Conservation (phyloP, 352 stramenopile genomes). For the Phytophthora tentaculata region DNA sequence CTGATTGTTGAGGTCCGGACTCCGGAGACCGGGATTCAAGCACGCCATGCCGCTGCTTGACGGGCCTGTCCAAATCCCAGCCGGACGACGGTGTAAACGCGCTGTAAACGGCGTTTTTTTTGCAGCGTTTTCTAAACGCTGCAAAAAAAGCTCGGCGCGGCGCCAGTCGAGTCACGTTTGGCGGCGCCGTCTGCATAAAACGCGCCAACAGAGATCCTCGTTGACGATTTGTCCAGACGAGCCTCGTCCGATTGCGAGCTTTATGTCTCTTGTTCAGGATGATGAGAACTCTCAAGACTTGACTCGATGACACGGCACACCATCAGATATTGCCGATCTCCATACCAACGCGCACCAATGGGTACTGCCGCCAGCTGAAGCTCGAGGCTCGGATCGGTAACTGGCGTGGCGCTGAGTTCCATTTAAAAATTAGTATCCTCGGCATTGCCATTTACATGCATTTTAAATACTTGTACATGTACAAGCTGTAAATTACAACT, state of each 20-base stretch:
- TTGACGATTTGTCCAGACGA: constrained; percentile 30
- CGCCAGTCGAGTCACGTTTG: constrained; percentile 29
- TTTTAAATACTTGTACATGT: too few species aligned
- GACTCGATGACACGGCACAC: constrained; percentile 11
- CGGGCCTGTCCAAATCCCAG: constrained; percentile 32
- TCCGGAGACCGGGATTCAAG: constrained; percentile 20
- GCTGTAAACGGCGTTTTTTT: too few species aligned
- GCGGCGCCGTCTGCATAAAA: constrained; percentile 25
- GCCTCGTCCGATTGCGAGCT: constrained; percentile 15
- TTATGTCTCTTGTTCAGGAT: neutral
- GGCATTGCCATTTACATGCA: too few species aligned
- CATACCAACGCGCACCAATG: constrained; percentile 42
- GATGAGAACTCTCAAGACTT: neutral
- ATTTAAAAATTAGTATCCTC: too few species aligned
- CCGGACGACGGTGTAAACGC: constrained; percentile 22
- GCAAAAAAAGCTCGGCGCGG: constrained; percentile 28
- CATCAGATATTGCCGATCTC: constrained; percentile 3
- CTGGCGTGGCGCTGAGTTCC: constrained; percentile 15
- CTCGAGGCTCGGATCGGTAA: constrained; percentile 18
- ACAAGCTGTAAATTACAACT: too few species aligned
- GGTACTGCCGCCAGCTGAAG: constrained; percentile 19
- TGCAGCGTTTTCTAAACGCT: constrained; percentile 13
- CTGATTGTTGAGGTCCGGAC: constrained; percentile 27
- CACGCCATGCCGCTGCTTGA: constrained; percentile 26
- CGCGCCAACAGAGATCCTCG: neutral